Percentiles rank a stretch among this genome's conserved stretches.
phyloP scores from a whole-genome alignment of 2,329 filamentous ascomycete species.

The Graphilbum ipis-grandicollis region DNA sequence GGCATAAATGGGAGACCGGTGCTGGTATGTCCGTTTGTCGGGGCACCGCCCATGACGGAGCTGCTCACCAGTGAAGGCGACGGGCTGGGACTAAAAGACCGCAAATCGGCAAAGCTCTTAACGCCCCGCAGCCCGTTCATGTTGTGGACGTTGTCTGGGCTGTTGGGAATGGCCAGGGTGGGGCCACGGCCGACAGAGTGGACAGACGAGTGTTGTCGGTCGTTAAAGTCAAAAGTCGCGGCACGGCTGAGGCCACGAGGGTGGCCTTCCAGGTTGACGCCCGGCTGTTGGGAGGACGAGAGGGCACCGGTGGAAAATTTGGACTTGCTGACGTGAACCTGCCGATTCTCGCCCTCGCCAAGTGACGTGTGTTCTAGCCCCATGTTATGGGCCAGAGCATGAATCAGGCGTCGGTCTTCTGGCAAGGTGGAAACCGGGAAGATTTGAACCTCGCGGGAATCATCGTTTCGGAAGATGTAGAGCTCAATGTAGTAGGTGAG shows the following conservation, averaged over 20 bases:
- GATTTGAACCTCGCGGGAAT: constrained; percentile 56
- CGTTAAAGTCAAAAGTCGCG: constrained; percentile 93
- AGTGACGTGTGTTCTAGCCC: constrained; percentile 80
- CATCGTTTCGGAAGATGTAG: constrained; percentile 64
- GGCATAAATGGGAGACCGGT: constrained; percentile 21
- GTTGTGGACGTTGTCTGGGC: constrained; percentile 43
- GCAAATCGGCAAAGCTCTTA: constrained; percentile 91
- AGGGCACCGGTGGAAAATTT: constrained; percentile 21
- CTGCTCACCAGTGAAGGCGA: constrained; percentile 51
- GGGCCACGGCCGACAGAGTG: constrained; percentile 64
- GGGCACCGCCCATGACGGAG: constrained; percentile 24
- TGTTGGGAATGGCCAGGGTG: constrained; percentile 77
- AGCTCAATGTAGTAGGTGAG: constrained; percentile 83
- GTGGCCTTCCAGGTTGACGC: constrained; percentile 56
- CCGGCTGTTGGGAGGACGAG: constrained; percentile 37
- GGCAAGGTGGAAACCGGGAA: constrained; percentile 71
- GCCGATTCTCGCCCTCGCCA: constrained; percentile 70
- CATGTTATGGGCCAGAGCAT: constrained; percentile 91
- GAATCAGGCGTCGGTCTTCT: constrained; percentile 73
- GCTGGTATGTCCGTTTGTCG: constrained; percentile 12
- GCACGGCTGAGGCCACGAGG: constrained; percentile 78
- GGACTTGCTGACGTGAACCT: constrained; percentile 73
- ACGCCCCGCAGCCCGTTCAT: constrained; percentile 76
- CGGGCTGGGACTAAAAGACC: constrained; percentile 88
- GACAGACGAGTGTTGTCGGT: constrained; percentile 23